These are phyloP conservation scores for Tulasnella sp. DNA, from an alignment of 768 basidiomycete genomes.

Conservation along the genomic window DNA sequence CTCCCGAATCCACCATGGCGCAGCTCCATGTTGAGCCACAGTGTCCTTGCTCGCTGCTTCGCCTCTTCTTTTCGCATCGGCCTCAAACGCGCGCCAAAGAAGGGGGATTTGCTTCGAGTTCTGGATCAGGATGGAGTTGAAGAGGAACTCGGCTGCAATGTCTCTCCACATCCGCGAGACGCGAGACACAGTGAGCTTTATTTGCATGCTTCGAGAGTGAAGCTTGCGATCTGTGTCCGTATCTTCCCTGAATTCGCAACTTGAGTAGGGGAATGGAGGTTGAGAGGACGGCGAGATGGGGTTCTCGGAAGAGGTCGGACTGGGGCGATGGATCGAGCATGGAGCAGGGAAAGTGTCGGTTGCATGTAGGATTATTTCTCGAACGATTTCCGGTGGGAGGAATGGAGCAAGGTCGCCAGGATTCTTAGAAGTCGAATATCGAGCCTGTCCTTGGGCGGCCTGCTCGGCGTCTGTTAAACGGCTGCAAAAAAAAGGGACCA, in stretches of 20 bases:
- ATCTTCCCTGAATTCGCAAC: background rate
- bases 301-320: background rate
- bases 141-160: background rate
- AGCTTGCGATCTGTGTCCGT: background rate
- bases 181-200: background rate
- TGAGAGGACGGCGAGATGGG: background rate
- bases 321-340: background rate
- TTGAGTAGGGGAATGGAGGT: background rate
- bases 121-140: background rate
- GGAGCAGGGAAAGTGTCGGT: background rate
- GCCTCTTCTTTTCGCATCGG: background rate
- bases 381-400: background rate
- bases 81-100: background rate
- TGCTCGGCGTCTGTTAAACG: background rate
- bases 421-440: background rate
- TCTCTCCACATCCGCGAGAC: background rate
- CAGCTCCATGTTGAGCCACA: background rate
- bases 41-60: background rate
- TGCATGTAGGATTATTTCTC: background rate
- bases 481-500: background rate
- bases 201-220: background rate
- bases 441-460: background rate
- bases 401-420: background rate
- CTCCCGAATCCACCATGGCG: background rate
- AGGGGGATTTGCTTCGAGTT: background rate